Evolutionary conservation across 2,329 filamentous ascomycete species (phyloP).

Genomic region (Neofusicoccum cordaticola): DNA sequence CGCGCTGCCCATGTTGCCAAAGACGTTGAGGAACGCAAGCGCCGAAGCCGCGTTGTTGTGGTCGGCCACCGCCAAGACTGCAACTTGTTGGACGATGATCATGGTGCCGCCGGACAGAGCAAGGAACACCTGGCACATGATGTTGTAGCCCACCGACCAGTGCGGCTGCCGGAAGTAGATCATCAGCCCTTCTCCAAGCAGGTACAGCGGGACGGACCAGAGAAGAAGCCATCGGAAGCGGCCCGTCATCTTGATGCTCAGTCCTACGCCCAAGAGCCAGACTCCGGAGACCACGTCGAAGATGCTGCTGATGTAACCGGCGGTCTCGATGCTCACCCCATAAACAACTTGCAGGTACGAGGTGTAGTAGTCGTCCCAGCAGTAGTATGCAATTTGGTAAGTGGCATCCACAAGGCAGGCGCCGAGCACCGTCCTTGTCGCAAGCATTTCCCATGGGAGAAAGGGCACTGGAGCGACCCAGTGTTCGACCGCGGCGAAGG

Average conservation of each 20-base stretch:
- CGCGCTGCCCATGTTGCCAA: conserved; percentile 52
- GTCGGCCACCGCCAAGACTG: conserved; percentile 7
- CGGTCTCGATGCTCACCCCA: conserved; percentile 28
- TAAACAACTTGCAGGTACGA: conserved; percentile 42
- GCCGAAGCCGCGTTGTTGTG: conserved; percentile 63
- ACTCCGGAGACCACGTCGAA: conserved; percentile 35
- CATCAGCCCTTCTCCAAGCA: conserved; percentile 27
- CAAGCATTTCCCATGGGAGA: conserved; percentile 47
- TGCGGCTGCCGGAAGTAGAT: conserved; percentile 25
- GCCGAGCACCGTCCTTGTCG: conserved; percentile 50
- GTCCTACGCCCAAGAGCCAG: conserved; percentile 21
- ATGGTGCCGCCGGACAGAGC: conserved; percentile 31
- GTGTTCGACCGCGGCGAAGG: conserved; percentile 40
- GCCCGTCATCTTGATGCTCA: conserved; percentile 17
- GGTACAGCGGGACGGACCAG: conserved; percentile 11
- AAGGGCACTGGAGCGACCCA: conserved; percentile 41
- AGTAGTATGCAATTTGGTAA: conserved; percentile 17
- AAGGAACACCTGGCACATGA: conserved; percentile 31
- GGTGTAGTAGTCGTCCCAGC: conserved; percentile 42
- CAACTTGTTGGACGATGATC: conserved; percentile 22
- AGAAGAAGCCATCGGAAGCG: conserved; percentile 19
- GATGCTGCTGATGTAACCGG: conserved; percentile 38
- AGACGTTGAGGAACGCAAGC: conserved; percentile 59
- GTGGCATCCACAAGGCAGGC: conserved; percentile 48
- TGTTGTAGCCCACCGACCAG: conserved; percentile 20